A percentile compares a stretch with the other conserved stretches of the same genome.
These are phyloP conservation scores for Danielozyma ontarioensis DNA, from an alignment of 805 yeast genomes.

Conservation along the genomic window DNA sequence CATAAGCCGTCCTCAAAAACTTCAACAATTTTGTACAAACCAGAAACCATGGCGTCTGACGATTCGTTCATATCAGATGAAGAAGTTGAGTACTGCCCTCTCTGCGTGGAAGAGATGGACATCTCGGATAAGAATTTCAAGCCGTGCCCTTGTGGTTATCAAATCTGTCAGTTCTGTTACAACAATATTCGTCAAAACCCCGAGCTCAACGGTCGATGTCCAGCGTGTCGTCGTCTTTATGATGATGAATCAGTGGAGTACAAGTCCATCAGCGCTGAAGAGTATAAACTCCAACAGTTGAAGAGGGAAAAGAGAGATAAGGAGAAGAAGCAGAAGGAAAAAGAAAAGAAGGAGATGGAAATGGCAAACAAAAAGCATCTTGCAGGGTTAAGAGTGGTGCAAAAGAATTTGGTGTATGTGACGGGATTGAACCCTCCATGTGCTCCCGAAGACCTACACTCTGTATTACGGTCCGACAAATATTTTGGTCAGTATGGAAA, in stretches of 20 bases:
- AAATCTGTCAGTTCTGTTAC: constrained; percentile 96
- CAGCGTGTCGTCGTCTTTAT: constrained; percentile 92
- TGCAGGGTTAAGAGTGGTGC: constrained; percentile 97
- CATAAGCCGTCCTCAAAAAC: not conserved
- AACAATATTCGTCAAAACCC: constrained; percentile 95
- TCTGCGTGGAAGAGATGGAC: constrained; percentile 98
- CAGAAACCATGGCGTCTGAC: constrained; percentile 9
- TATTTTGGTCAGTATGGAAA: constrained; percentile 99
- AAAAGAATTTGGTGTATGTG: constrained; percentile 93
- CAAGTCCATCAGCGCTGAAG: constrained; percentile 78
- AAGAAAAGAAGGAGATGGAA: constrained; percentile 88
- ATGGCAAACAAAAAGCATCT: constrained; percentile 79
- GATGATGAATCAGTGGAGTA: constrained; percentile 93
- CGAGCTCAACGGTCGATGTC: constrained; percentile 92
- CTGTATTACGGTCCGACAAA: constrained; percentile 78
- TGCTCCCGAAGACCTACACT: constrained; percentile 76
- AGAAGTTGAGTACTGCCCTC: constrained; percentile 82
- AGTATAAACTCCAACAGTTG: constrained; percentile 74
- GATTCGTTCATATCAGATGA: constrained; percentile 70
- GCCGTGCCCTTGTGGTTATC: constrained; percentile 99
- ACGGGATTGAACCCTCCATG: constrained; percentile 89
- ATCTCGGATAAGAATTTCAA: constrained; percentile 91
- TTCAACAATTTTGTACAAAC: not conserved
- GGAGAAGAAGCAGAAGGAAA: constrained; percentile 79
- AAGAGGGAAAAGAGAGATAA: constrained; percentile 77